phyloP scores from a whole-genome alignment of 140 eudicot species.

The Flaveria floridana region DNA sequence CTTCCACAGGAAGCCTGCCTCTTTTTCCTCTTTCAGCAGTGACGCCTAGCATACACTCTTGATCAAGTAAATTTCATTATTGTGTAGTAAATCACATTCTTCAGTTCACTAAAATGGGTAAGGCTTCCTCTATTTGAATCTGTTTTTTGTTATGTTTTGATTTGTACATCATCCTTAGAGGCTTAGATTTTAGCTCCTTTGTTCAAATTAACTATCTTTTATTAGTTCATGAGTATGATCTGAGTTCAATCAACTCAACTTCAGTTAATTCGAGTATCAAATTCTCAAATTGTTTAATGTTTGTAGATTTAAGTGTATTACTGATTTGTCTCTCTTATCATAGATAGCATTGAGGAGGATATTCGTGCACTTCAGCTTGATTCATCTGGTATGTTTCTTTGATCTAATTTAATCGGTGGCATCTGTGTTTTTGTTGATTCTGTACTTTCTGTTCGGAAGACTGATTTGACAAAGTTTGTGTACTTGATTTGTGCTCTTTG shows the following conservation, averaged over 20 bases:
- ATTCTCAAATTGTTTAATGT: neutral
- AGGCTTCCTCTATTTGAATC: constrained; percentile 6
- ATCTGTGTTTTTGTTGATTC: neutral
- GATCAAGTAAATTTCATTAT: neutral
- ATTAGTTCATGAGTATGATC: neutral
- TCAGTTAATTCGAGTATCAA: neutral
- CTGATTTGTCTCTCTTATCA: neutral
- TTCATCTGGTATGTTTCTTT: constrained; percentile 52
- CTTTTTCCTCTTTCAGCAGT: constrained; percentile 1
- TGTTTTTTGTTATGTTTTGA: neutral
- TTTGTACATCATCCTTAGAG: neutral
- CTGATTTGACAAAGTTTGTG: neutral
- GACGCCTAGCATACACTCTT: neutral
- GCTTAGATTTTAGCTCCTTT: neutral
- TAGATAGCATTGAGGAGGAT: constrained; percentile 58
- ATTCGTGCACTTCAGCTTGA: constrained; percentile 81
- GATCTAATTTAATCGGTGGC: neutral
- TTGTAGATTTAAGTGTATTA: neutral
- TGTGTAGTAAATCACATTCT: constrained; percentile 6
- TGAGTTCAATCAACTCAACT: neutral
- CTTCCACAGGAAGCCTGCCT: neutral
- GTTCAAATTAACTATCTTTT: neutral
- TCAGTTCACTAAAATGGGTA: constrained; percentile 13
- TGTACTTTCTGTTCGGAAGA: neutral
- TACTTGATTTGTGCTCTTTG: neutral